Base-by-base conservation (phyloP, 306 rosid species). In the Inga laurina region DNA sequence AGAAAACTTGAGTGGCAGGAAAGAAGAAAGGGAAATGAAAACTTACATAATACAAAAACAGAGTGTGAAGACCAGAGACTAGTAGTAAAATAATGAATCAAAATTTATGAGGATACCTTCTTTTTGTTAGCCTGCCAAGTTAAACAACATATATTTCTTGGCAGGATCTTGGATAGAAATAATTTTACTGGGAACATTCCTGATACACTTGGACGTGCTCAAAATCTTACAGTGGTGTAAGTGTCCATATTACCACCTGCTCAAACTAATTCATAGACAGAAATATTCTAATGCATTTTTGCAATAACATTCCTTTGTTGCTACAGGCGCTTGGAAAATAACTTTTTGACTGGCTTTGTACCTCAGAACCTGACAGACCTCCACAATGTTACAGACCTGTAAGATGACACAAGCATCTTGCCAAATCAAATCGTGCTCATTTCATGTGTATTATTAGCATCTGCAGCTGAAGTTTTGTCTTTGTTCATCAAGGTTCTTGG, bases 141-240 rank as follows among this genome's bases (percentile, higher is more conserved):
- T 48, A 79, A 66, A 14, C n/a, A 75, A 75, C 44, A 32, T 49
- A n/a, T 21, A 18, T 54, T 56, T 48, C 70, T 12, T 79, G 46
- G 78, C 92, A 92, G 92, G 86, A 84, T 91, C 64, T 81, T 90
- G 4, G 88, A 90, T 24, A 48, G 39, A 34, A 92, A 92, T 78
- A 0, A 76, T 4, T 86, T 92, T 22, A 75, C 1, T 13, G 92
- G 93, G 9, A 74, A 32, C 54, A 90, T 92, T 56, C 97, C 92
- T 66, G 10, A 72, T 14, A 89, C 90, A n/a, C 79, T 90, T 56
- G 89, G 88, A 80, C 81, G 52, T 44, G 89, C 85, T 77, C 64
- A 51, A 52, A 52, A 8, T 71, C 75, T 90, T 82, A 77, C 75
- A 65, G 87, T 89, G 81, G 76, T 92, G 94, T 92, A 75, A 92